Evolutionary conservation across 345 rosid species (phyloP).

Genomic region (Citrus unshiu): DNA sequence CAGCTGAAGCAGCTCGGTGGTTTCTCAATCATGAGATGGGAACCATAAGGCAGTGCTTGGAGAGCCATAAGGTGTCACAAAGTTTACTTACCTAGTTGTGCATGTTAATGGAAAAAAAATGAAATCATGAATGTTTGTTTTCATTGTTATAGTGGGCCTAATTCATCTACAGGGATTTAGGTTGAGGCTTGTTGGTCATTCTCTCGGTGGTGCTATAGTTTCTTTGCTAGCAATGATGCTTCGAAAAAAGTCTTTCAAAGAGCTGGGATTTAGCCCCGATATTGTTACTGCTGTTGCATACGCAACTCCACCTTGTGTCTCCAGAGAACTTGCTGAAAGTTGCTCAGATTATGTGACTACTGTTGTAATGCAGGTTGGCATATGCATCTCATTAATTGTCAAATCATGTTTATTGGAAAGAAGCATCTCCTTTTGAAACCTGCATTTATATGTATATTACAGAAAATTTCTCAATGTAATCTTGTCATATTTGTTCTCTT

Average conservation of each 20-base stretch:
- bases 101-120: neutral
- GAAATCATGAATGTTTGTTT: neutral
- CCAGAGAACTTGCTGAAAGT: conserved; percentile 79
- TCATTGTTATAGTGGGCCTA: conserved; percentile 24
- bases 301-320: conserved; percentile 94
- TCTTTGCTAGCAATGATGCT: conserved; percentile 84
- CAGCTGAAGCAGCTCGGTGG: conserved; percentile 96
- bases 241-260: conserved; percentile 57
- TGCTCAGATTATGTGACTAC: conserved; percentile 84
- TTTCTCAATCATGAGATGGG: conserved; percentile 77
- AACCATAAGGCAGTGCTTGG: conserved; percentile 63
- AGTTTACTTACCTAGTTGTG: neutral
- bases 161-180: conserved; percentile 78
- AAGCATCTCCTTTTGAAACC: neutral
- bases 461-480: neutral
- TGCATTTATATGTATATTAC: neutral
- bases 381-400: conserved; percentile 2
- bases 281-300: conserved; percentile 81
- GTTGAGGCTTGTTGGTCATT: conserved; percentile 94
- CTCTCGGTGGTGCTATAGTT: conserved; percentile 91
- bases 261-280: conserved; percentile 77
- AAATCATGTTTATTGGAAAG: neutral
- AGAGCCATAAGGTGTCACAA: conserved; percentile 57
- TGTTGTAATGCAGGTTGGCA: conserved; percentile 87
- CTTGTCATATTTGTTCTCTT: neutral